Base-by-base conservation (phyloP, 2,329 filamentous ascomycete species). In the Aspergillus melleus region DNA sequence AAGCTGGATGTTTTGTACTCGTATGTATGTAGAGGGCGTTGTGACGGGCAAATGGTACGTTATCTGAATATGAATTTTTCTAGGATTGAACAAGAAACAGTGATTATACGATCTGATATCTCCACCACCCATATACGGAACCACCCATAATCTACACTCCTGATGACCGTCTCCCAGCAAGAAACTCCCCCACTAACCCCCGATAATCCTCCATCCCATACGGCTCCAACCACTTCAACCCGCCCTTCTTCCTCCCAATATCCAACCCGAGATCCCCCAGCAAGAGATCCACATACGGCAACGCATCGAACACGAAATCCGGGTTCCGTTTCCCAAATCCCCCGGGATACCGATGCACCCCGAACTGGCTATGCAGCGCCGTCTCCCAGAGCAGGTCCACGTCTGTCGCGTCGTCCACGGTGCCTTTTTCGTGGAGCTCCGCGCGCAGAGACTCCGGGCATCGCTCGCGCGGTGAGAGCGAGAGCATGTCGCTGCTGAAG, bases 291-390 rank as follows among this genome's bases (percentile, higher is more conserved):
- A 91, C 71, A 68, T 92, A 95, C 4, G 89, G 89, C 56, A 94
- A 72, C 0, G 84, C 84, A 72, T 95, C 91, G 68, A 94, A 93
- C 19, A 90, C 87, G 64, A 92, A 88, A 71, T 91, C 89, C 0
- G 76, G 74, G 11, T 75, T 73, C 2, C 70, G 68, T 11, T 78
- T 79, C 1, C 89, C 89, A 68, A 86, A 87, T 0, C 89, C 89
- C 1, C 63, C 73, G 0, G 72, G 74, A 66, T 90, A 90, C 26
- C 90, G 81, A 83, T 88, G 88, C 64, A 82, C 86, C 4, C 88
- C 88, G 70, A 89, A 94, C 42, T 89, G 85, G 20, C 83, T 86
- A 69, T 89, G 81, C 51, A 92, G 76, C 24, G 87, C 82, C 0
- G 88, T 85, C 65, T 89, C 82, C 67, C 77, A 79, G 3, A 76